phyloP scores from a whole-genome alignment of 2,329 filamentous ascomycete genomes.

The Diplodia sapinea region DNA sequence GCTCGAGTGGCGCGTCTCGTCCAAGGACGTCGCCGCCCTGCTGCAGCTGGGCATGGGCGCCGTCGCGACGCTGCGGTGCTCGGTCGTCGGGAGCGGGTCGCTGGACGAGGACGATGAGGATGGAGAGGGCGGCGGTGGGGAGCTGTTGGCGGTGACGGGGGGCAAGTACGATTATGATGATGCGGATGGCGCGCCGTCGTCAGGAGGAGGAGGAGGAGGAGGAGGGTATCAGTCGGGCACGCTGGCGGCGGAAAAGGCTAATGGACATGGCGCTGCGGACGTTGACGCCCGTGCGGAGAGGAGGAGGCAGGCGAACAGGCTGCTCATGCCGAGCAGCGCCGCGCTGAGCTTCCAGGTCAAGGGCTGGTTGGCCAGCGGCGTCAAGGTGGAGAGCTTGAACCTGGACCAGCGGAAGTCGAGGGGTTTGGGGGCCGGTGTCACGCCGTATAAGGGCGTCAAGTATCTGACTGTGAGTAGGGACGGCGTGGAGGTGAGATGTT shows the following conservation, averaged over 20 bases:
- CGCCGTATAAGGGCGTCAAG: slow-evolving; percentile 98
- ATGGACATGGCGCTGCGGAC: slow-evolving; percentile 53
- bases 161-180: slow-evolving; percentile 42
- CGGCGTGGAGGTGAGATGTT: slow-evolving; percentile 58
- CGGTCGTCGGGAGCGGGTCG: slow-evolving; percentile 68
- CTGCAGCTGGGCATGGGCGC: slow-evolving; percentile 61
- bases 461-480: slow-evolving; percentile 77
- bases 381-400: slow-evolving; percentile 67
- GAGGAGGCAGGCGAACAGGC: slow-evolving; percentile 62
- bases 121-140: slow-evolving; percentile 40
- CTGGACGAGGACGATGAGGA: slow-evolving; percentile 55
- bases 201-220: slow-evolving; percentile 21
- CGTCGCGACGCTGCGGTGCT: slow-evolving; percentile 77
- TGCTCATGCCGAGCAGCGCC: slow-evolving; percentile 56
- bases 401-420: slow-evolving; percentile 78
- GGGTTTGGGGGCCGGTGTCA: slow-evolving; percentile 84
- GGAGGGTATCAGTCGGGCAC: slow-evolving; percentile 40
- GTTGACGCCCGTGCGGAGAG: slow-evolving; percentile 40
- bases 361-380: slow-evolving; percentile 68
- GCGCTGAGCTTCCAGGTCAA: slow-evolving; percentile 60
- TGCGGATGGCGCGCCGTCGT: slow-evolving; percentile 31
- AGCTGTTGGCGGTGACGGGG: slow-evolving; percentile 33
- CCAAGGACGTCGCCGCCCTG: slow-evolving; percentile 70
- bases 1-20: slow-evolving; percentile 82
- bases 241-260: slow-evolving; percentile 36